phyloP scores from a whole-genome alignment of 306 rosid genomes.

The Quillaja saponaria region DNA sequence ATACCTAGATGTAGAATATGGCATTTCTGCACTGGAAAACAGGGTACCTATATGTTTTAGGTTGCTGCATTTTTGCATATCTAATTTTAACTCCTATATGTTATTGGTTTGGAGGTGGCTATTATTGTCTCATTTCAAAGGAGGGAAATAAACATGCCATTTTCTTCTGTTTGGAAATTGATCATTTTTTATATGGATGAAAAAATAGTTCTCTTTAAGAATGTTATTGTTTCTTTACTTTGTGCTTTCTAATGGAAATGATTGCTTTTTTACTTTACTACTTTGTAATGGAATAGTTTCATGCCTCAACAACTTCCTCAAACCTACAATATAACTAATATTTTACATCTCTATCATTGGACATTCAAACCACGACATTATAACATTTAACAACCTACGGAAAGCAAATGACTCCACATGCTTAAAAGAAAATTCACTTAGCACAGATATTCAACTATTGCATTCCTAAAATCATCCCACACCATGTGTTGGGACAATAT shows the following conservation, averaged over 20 bases:
- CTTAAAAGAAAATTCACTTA: too few relatives aligned
- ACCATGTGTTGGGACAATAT: too few relatives aligned
- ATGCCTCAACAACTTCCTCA: constrained; percentile 36
- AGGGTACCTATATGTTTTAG: constrained; percentile 26
- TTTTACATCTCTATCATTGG: constrained; percentile 42
- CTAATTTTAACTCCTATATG: background rate
- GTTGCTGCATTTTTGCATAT: background rate
- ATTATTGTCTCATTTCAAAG: constrained; percentile 26
- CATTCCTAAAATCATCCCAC: too few relatives aligned
- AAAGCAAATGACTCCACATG: too few relatives aligned
- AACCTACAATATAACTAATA: constrained; percentile 34
- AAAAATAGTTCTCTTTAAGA: constrained; percentile 24
- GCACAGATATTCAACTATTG: too few relatives aligned
- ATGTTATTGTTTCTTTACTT: background rate
- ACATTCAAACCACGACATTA: too few relatives aligned
- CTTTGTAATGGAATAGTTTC: constrained; percentile 37
- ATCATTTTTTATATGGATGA: constrained; percentile 26
- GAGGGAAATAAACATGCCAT: constrained; percentile 30
- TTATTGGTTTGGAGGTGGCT: constrained; percentile 26
- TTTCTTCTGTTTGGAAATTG: constrained; percentile 30
- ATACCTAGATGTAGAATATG: constrained; percentile 13
- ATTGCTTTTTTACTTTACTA: too few relatives aligned
- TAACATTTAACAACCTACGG: too few relatives aligned
- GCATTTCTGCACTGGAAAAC: constrained; percentile 31
- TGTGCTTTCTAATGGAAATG: constrained; percentile 33